Base-by-base conservation (phyloP, 163 green algal genomes). In the Chlorella variabilis region DNA sequence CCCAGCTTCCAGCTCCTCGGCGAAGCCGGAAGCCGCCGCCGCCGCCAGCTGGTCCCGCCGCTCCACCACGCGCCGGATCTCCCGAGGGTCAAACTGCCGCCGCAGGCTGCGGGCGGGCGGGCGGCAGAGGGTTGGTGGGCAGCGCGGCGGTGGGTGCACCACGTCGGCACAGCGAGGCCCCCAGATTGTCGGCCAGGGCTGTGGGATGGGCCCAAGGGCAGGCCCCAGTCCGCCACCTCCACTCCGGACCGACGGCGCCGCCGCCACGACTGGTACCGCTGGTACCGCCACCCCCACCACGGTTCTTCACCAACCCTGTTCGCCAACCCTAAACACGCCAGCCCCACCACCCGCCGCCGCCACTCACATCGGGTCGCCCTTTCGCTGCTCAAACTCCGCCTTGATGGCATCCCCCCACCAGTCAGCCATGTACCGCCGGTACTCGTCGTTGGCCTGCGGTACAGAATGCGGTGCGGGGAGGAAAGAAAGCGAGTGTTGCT, bases 331-430 rank as follows among this genome's bases (percentile, higher is more conserved):
- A n/a, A n/a, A n/a, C n/a, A n/a, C n/a, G n/a, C n/a, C n/a, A n/a
- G n/a, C n/a, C n/a, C n/a, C n/a, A n/a, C n/a, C n/a, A n/a, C n/a
- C n/a, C n/a, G 38, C 5, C 31, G 15, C 39, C 29, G 9, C 18
- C 29, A 38, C 90, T 83, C 63, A 94, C 91, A 76, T 70, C 17
- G 95, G 85, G 45, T 94, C 89, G 27, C 93, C 80, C 80, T 94
- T 94, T 29, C 90, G 89, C 65, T 90, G 59, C 86, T 95, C 89
- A 82, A 97, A 98, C 75, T 98, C 90, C 0, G 94, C 91, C 65
- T 93, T 92, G 54, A 92, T 91, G 39, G 88, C 79, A 23, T 87
- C 90, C 38, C 93, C 93, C 73, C 92, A 95, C 83, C 89, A 98
- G 29, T 91, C 85, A 18, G 90, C 87, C 51, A 95, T 87, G 89